Percentiles rank a stretch among this genome's conserved stretches.
Conservation (phyloP, 1,139 yeast genomes). For the Chernovozyma aurita region DNA sequence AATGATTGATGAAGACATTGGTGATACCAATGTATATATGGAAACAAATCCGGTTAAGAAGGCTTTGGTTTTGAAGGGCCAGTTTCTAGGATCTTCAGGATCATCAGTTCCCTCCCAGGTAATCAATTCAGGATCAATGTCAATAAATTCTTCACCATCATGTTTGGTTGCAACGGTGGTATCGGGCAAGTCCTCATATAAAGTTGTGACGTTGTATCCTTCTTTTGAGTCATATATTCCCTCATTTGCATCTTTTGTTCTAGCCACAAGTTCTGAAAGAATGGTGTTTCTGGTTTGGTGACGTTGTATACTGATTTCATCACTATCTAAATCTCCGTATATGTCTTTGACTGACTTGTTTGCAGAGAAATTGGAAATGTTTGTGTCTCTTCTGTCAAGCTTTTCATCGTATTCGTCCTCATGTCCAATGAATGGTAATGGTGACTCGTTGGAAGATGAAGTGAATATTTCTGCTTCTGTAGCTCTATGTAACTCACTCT, state of each 20-base stretch:
- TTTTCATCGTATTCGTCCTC: too few species aligned
- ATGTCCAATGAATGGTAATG: too few species aligned
- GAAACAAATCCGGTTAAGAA: slow-evolving; percentile 33
- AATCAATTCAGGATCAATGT: slow-evolving; percentile 40
- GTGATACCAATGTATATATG: slow-evolving; percentile 40
- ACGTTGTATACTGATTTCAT: slow-evolving; percentile 16
- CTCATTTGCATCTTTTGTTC: slow-evolving; percentile 11
- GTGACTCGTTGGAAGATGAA: too few species aligned
- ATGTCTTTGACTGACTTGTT: slow-evolving; percentile 13
- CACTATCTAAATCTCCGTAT: slow-evolving; percentile 15
- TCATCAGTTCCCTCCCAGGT: slow-evolving; percentile 38
- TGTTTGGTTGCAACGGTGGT: too few species aligned
- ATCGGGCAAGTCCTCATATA: slow-evolving; percentile 16
- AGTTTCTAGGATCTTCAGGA: slow-evolving; percentile 39
- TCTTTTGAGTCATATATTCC: slow-evolving; percentile 5
- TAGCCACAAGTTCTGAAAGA: slow-evolving; percentile 13
- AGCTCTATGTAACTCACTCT: too few species aligned
- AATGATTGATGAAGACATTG: slow-evolving; percentile 43
- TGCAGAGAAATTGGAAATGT: slow-evolving; percentile 1
- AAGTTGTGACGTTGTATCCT: slow-evolving; percentile 7
- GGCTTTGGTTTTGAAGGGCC: slow-evolving; percentile 26
- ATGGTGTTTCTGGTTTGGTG: slow-evolving; percentile 19
- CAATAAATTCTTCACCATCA: slow-evolving; percentile 34
- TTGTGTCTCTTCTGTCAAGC: too few species aligned
- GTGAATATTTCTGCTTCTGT: too few species aligned